Evolutionary conservation across 345 rosid species (phyloP), one percentile per base, ranked within the genome.

Genomic region (Citrus glauca): DNA sequence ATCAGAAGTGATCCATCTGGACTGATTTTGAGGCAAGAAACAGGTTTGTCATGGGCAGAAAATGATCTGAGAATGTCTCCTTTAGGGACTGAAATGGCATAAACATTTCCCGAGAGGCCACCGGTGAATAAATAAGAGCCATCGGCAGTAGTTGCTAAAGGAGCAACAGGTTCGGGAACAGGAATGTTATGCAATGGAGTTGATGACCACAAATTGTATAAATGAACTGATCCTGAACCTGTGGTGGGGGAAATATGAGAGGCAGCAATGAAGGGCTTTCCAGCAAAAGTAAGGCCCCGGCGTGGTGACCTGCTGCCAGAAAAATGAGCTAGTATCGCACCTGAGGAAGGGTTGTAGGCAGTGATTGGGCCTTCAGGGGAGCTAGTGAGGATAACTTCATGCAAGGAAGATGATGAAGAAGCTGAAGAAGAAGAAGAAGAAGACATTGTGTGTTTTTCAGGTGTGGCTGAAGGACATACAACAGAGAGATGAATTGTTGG

Each of bases 151-250:
- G 88, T 71, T 20, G 75, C 78, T 4, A 88, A 69, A 17, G 88
- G 88, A 50, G 88, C 89, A 35, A 82, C 87, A 7, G 91, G 87
- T 72, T 86, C 89, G 24, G 91, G 89, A 62, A 86, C 64, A 55
- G 84, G 88, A 19, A 88, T 75, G 28, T 75, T 80, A 67, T 86
- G 88, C 62, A 82, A 35, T 40, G 85, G 83, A 2, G 87, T 74
- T 1, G 88, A 64, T 14, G 88, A 85, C 85, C 88, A 85, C 86
- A 87, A 84, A 64, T 78, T 81, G 80, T 88, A 88, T 57, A 85
- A 85, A 74, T 83, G 87, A 73, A 86, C 77, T 22, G 87, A 83
- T 74, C 82, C 83, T 0, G 83, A 84, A 69, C 77, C 79, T 1
- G 86, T 85, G 64, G 78, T 59, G 19, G 85, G 69, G 3, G 87